phyloP scores from a whole-genome alignment of 2,329 filamentous ascomycete genomes.

The Fusarium nurragi region DNA sequence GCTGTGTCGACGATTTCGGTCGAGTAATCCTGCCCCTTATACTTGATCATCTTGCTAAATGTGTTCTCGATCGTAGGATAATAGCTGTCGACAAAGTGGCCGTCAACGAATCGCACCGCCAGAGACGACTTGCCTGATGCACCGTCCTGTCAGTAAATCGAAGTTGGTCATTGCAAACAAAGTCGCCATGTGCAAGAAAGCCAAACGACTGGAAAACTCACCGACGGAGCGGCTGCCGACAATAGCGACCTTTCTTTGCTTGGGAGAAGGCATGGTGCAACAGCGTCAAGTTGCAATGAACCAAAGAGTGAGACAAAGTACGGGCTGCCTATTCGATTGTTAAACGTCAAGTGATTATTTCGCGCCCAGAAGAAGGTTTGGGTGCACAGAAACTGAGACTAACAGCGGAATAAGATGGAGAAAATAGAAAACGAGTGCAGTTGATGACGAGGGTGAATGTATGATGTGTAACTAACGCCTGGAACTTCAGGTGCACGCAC shows the following conservation, averaged over 20 bases:
- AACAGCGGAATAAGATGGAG: slow-evolving; percentile 6
- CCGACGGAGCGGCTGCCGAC: slow-evolving; percentile 91
- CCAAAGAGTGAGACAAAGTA: slow-evolving; percentile 27
- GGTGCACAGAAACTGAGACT: slow-evolving; percentile 23
- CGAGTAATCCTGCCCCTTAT: slow-evolving; percentile 90
- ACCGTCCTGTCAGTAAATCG: slow-evolving; percentile 14
- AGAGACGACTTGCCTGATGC: slow-evolving; percentile 91
- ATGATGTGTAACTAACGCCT: slow-evolving; percentile 33
- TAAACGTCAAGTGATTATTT: slow-evolving; percentile 5
- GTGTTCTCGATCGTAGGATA: slow-evolving; percentile 99
- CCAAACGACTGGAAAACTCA: slow-evolving; percentile 45
- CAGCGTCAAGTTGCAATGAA: slow-evolving; percentile 16
- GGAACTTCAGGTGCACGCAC: slow-evolving; percentile 30
- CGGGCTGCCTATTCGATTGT: slow-evolving; percentile 6
- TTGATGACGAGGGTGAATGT: slow-evolving; percentile 31
- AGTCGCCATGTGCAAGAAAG: background rate
- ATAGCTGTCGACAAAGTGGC: slow-evolving; percentile 98
- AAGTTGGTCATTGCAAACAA: background rate
- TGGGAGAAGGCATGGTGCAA: slow-evolving; percentile 60
- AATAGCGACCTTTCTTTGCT: slow-evolving; percentile 95
- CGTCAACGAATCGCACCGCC: slow-evolving; percentile 96
- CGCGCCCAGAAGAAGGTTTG: background rate
- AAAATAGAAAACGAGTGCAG: slow-evolving; percentile 8
- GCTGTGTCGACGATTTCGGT: slow-evolving; percentile 99
- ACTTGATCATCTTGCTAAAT: slow-evolving; percentile 93